Evolutionary conservation across 1,284 basidiomycete genomes (phyloP).

Genomic region (Cryptococcus wingfieldii): DNA sequence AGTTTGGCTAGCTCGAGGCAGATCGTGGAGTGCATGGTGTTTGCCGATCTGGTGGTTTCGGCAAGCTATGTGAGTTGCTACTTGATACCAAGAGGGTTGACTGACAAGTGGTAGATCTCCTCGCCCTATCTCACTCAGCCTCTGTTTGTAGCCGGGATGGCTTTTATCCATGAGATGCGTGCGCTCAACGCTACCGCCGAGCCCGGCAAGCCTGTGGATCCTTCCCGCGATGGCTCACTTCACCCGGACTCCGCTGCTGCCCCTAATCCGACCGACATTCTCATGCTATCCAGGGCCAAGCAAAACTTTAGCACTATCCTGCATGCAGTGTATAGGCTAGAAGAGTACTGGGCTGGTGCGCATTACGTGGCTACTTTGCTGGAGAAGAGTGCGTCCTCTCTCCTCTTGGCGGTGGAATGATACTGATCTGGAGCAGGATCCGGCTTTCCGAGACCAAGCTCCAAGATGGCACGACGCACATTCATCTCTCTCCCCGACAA

Average conservation of each 20-base stretch:
- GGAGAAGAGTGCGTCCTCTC: constrained; percentile 35
- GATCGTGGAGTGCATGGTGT: constrained; percentile 51
- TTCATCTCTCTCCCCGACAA: constrained; percentile 50
- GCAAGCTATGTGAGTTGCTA: constrained; percentile 38
- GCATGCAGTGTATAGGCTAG: constrained; percentile 44
- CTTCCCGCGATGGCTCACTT: background rate
- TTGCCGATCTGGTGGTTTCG: constrained; percentile 41
- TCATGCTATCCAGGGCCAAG: constrained; percentile 45
- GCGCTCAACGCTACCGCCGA: constrained; percentile 20
- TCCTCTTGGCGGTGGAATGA: background rate
- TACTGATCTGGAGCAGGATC: constrained; percentile 17
- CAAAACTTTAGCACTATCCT: constrained; percentile 46
- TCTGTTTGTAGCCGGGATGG: constrained; percentile 36
- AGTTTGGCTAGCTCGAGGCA: constrained; percentile 45
- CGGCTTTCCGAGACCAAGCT: constrained; percentile 23
- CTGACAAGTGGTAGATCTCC: constrained; percentile 14
- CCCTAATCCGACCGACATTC: constrained; percentile 35
- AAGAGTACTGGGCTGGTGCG: constrained; percentile 49
- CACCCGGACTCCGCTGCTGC: background rate
- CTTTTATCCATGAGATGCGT: constrained; percentile 49
- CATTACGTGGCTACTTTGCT: constrained; percentile 41
- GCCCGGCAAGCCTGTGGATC: background rate
- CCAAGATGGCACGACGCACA: constrained; percentile 29
- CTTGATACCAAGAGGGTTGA: background rate
- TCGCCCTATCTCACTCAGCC: constrained; percentile 25